Evolutionary conservation across 2,329 filamentous ascomycete species (phyloP).

Genomic region (Hymenoscyphus repandus): DNA sequence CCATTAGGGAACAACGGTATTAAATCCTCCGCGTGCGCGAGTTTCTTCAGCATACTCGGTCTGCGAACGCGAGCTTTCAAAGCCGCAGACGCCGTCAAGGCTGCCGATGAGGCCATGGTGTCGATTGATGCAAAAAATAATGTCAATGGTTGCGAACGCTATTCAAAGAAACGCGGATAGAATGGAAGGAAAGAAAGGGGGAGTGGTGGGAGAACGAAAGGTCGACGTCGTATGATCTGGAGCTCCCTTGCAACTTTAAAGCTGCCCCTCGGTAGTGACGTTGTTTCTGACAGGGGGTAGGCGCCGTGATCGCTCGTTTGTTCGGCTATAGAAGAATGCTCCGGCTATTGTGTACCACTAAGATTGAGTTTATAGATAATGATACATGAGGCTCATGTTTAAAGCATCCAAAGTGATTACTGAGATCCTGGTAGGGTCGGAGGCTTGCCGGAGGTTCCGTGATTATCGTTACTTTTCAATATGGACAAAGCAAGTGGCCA

Average conservation of each 20-base stretch:
- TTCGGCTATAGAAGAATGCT: neutral
- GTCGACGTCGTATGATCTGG: neutral
- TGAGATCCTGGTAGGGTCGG: no score
- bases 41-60: constrained; percentile 73
- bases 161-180: no score
- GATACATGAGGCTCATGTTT: no score
- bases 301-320: constrained; percentile 13
- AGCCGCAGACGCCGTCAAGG: constrained; percentile 37
- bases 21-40: constrained; percentile 73
- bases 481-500: no score
- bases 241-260: neutral
- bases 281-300: neutral
- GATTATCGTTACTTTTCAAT: no score
- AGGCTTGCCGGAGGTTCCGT: no score
- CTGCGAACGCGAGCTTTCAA: constrained; percentile 71
- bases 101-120: constrained; percentile 24
- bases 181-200: no score
- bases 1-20: constrained; percentile 77
- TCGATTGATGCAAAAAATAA: neutral
- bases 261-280: constrained; percentile 2
- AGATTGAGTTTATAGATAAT: no score
- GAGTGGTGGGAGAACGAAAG: neutral
- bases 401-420: no score
- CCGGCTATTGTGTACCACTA: no score
- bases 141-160: no score